Percentiles rank a stretch among this genome's conserved stretches.
These are phyloP conservation scores for Ilyonectria robusta DNA, from an alignment of 2,329 filamentous ascomycete species.

Conservation along the genomic window DNA sequence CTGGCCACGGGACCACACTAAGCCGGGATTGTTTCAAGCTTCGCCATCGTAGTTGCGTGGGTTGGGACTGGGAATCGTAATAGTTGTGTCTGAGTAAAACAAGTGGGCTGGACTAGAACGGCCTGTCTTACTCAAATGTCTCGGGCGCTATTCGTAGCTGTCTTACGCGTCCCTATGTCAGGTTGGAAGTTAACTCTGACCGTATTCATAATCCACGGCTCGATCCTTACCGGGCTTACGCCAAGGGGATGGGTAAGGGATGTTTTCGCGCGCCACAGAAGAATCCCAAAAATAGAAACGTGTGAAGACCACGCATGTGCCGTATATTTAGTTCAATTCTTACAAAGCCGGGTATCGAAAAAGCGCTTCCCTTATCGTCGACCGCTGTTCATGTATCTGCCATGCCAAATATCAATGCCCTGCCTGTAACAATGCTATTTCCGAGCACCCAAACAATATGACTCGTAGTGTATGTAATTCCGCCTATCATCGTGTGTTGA, in stretches of 20 bases:
- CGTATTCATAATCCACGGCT: neutral
- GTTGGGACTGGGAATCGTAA: neutral
- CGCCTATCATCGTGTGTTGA: conserved; percentile 2
- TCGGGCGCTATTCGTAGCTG: neutral
- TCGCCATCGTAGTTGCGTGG: neutral
- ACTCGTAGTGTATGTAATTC: conserved; percentile 20
- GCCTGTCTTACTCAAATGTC: conserved; percentile 1
- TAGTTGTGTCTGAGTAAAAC: neutral
- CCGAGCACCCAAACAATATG: conserved; percentile 17
- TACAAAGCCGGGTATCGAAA: conserved; percentile 40
- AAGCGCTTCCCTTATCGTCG: conserved; percentile 23
- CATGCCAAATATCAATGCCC: conserved; percentile 26
- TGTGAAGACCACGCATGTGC: neutral
- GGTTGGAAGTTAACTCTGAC: neutral
- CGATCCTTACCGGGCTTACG: neutral
- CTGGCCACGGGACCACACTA: conserved; percentile 23
- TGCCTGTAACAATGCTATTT: conserved; percentile 25
- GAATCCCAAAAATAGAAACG: conserved; percentile 13
- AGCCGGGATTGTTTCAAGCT: neutral
- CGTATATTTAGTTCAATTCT: conserved; percentile 28
- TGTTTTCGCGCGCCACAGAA: neutral
- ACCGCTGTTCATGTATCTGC: conserved; percentile 26
- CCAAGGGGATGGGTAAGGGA: neutral
- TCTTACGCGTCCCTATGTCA: neutral
- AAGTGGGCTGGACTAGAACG: neutral